Base-by-base conservation (phyloP, 192 early-diverging fungal genomes). In the Podila epigama region DNA sequence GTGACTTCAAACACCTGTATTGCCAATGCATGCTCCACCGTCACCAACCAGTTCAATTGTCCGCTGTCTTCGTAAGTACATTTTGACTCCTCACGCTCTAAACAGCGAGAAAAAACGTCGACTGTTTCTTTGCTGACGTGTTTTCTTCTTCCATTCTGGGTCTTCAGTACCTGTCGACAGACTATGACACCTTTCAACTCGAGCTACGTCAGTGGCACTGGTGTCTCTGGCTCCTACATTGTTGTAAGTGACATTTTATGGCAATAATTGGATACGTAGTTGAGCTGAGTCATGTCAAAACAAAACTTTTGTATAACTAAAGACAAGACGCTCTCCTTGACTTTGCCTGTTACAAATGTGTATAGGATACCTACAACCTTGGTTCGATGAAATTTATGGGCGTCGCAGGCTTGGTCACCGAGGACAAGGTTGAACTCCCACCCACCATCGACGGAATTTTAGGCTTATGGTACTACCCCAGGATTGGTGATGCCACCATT, bases 361-460 rank as follows among this genome's bases (percentile, higher is more conserved):
- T 25, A 25, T 62, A 88, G 89, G 42, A 85, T 71, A 10, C 68
- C 88, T 27, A 70, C 52, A 0, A 75, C 85, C 10, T 85, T 83
- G 1, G 80, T 80, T 40, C 51, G 82, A 50, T 82, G 58, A 12
- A 77, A 80, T 33, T 71, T 80, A 9, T 85, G 52, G 84, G 88
- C 29, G 75, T 81, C 0, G 82, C 89, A 58, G 89, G 89, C 4
- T 33, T 90, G 5, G 86, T 83, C 3, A 84, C 66, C 32, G 71
- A 73, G 35, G 84, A 85, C 50, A 84, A 85, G 4, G 68, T 56
- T 3, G 69, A 82, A 11, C 86, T 88, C 51, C 41, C 63, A 18
- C 20, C 35, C 4, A 69, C 72, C 7, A 68, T 87, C 1, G 89
- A 90, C 31, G 89, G 89, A 10, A 75, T 88, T 29, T 67, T 90